Base-by-base conservation (phyloP, 768 basidiomycete genomes). In the Phallus indusiatus region DNA sequence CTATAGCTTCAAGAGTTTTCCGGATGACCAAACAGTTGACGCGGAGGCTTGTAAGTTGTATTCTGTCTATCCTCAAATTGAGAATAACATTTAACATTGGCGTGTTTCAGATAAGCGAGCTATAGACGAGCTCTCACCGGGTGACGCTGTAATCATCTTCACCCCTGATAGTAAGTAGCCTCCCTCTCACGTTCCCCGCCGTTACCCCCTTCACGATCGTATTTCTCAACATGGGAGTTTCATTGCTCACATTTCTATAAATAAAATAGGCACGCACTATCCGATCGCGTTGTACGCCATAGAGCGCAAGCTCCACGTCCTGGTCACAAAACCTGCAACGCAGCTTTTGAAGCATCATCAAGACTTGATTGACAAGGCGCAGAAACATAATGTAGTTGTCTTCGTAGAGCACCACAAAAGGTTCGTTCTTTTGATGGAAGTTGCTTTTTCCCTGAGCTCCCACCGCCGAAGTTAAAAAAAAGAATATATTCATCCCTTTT, bases 331-430 rank as follows among this genome's bases (percentile, higher is more conserved):
- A 71, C 94, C 94, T 2, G 94, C 92, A 4, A 92, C 90, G 0
- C 86, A 95, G 67, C 76, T 89, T 17, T 79, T 96, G 57, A 78
- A 82, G 54, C 86, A 96, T 68, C 94, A 96, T 71, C 83, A 81
- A 61, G 79, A 81, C 33, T 78, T 95, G 53, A 83, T 93, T 62
- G 77, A 79, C 37, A 81, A 88, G 11, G 90, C 94, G 34, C 81
- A 78, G 65, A 81, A 88, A 71, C 79, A 92, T 68, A 84, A 85
- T 52, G 85, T 94, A 18, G 79, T 91, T 1, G 92, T 90, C 71
- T 92, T 90, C 68, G 93, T 95, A n/a, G 94, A 96, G 69, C 91
- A 95, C 67, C 90, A 93, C 74, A 93, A 92, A 69, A 82, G 90
- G 86, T 83, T 64, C 65, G 72, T 67, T 35, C 9, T 33, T 24